phyloP scores from a whole-genome alignment of 768 basidiomycete species.

The Suillus americanus region DNA sequence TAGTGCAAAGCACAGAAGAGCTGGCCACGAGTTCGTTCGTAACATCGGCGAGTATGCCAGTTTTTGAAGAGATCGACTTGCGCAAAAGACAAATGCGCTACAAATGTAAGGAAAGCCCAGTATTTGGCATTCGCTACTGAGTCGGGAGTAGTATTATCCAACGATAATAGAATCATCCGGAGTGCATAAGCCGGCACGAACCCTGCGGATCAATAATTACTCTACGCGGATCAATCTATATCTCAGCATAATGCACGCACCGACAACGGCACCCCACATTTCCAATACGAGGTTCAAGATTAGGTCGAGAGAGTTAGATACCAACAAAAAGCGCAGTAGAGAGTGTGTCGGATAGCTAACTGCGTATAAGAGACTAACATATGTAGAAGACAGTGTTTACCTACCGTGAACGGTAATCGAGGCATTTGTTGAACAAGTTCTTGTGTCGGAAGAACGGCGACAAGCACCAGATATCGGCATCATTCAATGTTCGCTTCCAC shows the following conservation, averaged over 20 bases:
- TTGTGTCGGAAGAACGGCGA: constrained; percentile 70
- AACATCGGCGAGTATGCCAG: constrained; percentile 71
- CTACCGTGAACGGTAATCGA: constrained; percentile 49
- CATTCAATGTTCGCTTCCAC: constrained; percentile 43
- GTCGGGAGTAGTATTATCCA: constrained; percentile 42
- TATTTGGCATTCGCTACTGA: constrained; percentile 49
- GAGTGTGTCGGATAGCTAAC: constrained; percentile 54
- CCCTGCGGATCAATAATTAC: constrained; percentile 35
- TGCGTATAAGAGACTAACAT: background rate
- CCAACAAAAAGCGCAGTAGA: constrained; percentile 59
- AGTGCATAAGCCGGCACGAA: constrained; percentile 68
- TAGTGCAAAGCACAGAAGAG: constrained; percentile 70
- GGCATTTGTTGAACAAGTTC: constrained; percentile 63
- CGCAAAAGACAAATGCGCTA: constrained; percentile 66
- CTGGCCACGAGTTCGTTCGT: constrained; percentile 71
- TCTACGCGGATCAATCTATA: background rate
- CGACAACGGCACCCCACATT: constrained; percentile 58
- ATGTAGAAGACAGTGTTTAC: constrained; percentile 11
- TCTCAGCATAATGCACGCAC: constrained; percentile 31
- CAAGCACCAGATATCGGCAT: constrained; percentile 57
- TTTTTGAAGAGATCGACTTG: constrained; percentile 60
- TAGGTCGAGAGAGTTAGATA: constrained; percentile 68
- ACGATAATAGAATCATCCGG: constrained; percentile 54
- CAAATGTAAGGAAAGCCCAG: constrained; percentile 59
- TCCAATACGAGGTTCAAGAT: constrained; percentile 59